These are phyloP conservation scores for Rhizopus delemar DNA, from an alignment of 371 early-diverging fungal species.

Conservation along the genomic window DNA sequence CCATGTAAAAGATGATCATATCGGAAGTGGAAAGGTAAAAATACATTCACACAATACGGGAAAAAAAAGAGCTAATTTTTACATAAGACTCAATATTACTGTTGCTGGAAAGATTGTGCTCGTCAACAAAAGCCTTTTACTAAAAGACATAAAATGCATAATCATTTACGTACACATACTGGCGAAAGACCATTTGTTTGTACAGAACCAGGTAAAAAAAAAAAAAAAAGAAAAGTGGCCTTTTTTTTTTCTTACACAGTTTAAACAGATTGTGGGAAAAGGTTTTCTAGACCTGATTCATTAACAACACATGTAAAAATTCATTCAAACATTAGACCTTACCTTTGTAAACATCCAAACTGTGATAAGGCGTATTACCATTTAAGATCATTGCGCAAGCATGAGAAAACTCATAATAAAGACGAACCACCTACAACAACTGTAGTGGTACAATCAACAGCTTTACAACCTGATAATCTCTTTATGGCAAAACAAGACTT, in stretches of 20 bases:
- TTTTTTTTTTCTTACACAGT: background rate
- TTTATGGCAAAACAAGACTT: conserved; percentile 9
- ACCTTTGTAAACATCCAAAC: conserved; percentile 51
- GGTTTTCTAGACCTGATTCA: conserved; percentile 81
- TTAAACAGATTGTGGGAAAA: conserved; percentile 65
- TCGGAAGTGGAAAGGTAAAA: conserved; percentile 65
- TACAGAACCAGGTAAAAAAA: conserved; percentile 24
- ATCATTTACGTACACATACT: conserved; percentile 83
- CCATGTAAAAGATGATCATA: conserved; percentile 62
- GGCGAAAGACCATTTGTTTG: conserved; percentile 66
- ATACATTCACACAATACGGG: background rate
- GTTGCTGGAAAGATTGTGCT: conserved; percentile 75
- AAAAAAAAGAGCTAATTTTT: background rate
- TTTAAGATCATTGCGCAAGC: conserved; percentile 70
- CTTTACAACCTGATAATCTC: conserved; percentile 13
- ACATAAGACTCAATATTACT: conserved; percentile 63
- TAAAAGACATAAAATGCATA: conserved; percentile 81
- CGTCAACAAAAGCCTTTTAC: conserved; percentile 72
- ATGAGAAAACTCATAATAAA: conserved; percentile 51
- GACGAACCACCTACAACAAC: background rate
- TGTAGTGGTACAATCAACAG: conserved; percentile 11
- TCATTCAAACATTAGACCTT: conserved; percentile 71
- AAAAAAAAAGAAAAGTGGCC: background rate
- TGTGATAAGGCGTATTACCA: conserved; percentile 74
- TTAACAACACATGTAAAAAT: conserved; percentile 82